Percentiles rank a stretch among this genome's conserved stretches.
Conservation (phyloP, 1,284 basidiomycete genomes). For the Vanrija sp. region DNA sequence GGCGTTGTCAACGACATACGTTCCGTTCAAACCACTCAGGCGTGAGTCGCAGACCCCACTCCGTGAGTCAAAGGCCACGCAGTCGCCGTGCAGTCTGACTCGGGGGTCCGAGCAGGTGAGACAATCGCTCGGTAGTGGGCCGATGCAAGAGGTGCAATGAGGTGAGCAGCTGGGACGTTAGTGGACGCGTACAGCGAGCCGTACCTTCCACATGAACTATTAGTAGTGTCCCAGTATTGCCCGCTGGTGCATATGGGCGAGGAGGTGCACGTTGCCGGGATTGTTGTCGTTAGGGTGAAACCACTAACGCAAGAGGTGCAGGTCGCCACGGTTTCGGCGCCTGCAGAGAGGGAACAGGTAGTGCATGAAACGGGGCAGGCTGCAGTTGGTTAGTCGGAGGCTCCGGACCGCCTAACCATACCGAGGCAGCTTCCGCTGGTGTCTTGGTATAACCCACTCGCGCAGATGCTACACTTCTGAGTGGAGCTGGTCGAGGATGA, state of each 20-base stretch:
- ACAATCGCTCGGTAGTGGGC: conserved; percentile 38
- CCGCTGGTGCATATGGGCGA: conserved; percentile 31
- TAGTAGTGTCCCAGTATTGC: conserved; percentile 36
- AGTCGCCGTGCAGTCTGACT: conserved; percentile 36
- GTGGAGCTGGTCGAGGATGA: conserved; percentile 28
- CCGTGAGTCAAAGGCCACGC: conserved; percentile 42
- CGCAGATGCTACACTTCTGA: conserved; percentile 45
- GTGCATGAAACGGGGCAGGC: conserved; percentile 49
- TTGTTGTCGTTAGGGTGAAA: conserved; percentile 24
- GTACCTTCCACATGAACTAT: conserved; percentile 32
- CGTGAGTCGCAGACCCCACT: conserved; percentile 48
- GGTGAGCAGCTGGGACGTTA: conserved; percentile 36
- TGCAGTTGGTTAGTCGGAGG: conserved; percentile 8
- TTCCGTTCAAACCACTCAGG: conserved; percentile 26
- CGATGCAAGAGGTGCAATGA: conserved; percentile 46
- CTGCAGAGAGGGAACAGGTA: conserved; percentile 31
- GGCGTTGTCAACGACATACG: conserved; percentile 42
- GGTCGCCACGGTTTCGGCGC: conserved; percentile 15
- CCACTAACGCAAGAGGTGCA: conserved; percentile 36
- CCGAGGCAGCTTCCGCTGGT: conserved; percentile 41
- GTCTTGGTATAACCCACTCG: conserved; percentile 43
- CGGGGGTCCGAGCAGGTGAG: conserved; percentile 38
- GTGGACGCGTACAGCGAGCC: conserved; percentile 1
- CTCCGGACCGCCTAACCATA: conserved; percentile 13
- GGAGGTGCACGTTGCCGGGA: conserved; percentile 33